Conservation (phyloP, 1,139 yeast species). For the Zygosaccharomyces sapae region DNA sequence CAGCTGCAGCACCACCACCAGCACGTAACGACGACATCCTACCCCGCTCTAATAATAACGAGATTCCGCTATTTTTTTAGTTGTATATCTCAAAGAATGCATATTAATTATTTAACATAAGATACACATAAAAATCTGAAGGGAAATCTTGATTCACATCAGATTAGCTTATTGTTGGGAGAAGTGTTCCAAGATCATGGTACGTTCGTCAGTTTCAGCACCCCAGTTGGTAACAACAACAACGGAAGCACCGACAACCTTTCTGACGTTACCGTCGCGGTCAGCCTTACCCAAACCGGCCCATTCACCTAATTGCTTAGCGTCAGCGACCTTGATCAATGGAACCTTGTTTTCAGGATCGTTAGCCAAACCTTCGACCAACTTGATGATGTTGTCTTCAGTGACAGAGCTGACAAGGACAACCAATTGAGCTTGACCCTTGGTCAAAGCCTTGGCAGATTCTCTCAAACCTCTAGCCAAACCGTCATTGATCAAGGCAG, state of each 20-base stretch:
- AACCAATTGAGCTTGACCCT: slow-evolving; percentile 96
- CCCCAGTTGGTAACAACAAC: slow-evolving; percentile 99
- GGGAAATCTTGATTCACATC: not conserved
- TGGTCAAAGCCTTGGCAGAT: slow-evolving; percentile 98
- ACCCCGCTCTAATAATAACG: slow-evolving; percentile 22
- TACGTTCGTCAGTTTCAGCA: slow-evolving; percentile 98
- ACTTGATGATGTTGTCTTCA: slow-evolving; percentile 94
- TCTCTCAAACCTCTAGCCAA: slow-evolving; percentile 99
- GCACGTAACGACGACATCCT: not conserved
- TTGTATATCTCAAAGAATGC: not conserved
- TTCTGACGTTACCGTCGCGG: slow-evolving; percentile 99
- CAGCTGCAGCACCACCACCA: not conserved
- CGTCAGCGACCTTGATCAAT: slow-evolving; percentile 98
- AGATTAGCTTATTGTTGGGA: slow-evolving; percentile 57
- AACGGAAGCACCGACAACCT: slow-evolving; percentile 99
- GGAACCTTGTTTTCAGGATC: slow-evolving; percentile 97
- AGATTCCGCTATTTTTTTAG: slow-evolving; percentile 33
- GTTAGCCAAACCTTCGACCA: slow-evolving; percentile 98
- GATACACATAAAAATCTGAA: slow-evolving; percentile 1
- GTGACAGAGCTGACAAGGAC: slow-evolving; percentile 98
- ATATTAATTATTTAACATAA: slow-evolving; percentile 10
- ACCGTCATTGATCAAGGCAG: slow-evolving; percentile 98
- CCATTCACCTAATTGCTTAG: slow-evolving; percentile 99
- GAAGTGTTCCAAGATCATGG: slow-evolving; percentile 94
- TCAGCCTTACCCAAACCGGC: slow-evolving; percentile 99